phyloP scores from a whole-genome alignment of 2,329 filamentous ascomycete species.

The Curvularia eragrostidis region DNA sequence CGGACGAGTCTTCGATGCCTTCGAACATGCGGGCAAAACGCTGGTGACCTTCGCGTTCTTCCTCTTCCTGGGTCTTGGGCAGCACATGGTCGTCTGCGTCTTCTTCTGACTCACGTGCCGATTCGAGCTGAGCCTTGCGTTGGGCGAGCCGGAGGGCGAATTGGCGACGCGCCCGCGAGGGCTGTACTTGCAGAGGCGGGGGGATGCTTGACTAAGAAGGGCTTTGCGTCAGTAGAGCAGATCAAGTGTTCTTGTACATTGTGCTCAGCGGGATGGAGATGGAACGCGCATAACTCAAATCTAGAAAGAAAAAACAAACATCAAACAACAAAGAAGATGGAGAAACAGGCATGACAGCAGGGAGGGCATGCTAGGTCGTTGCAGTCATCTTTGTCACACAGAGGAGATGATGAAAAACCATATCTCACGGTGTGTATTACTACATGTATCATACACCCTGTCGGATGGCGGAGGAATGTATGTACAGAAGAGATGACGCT shows the following conservation, averaged over 20 bases:
- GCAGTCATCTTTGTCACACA: constrained; percentile 14
- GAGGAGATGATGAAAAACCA: constrained; percentile 26
- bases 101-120: constrained; percentile 29
- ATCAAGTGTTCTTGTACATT: background rate
- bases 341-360: constrained; percentile 1
- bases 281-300: constrained; percentile 15
- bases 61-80: constrained; percentile 33
- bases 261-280: constrained; percentile 6
- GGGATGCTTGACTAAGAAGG: constrained; percentile 24
- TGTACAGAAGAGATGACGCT: constrained; percentile 31
- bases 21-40: constrained; percentile 45
- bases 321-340: constrained; percentile 5
- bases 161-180: constrained; percentile 84
- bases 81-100: constrained; percentile 16
- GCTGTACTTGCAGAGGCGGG: constrained; percentile 78
- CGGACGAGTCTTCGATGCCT: constrained; percentile 41
- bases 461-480: constrained; percentile 34
- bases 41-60: constrained; percentile 43
- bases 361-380: constrained; percentile 10
- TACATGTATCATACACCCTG: constrained; percentile 40
- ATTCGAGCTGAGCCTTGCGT: constrained; percentile 55
- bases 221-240: constrained; percentile 43
- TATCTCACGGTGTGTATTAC: constrained; percentile 37
- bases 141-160: constrained; percentile 79
- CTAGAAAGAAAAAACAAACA: background rate